These are phyloP conservation scores for Phytophthora hybrid DNA, from an alignment of 352 stramenopile species.

Conservation along the genomic window DNA sequence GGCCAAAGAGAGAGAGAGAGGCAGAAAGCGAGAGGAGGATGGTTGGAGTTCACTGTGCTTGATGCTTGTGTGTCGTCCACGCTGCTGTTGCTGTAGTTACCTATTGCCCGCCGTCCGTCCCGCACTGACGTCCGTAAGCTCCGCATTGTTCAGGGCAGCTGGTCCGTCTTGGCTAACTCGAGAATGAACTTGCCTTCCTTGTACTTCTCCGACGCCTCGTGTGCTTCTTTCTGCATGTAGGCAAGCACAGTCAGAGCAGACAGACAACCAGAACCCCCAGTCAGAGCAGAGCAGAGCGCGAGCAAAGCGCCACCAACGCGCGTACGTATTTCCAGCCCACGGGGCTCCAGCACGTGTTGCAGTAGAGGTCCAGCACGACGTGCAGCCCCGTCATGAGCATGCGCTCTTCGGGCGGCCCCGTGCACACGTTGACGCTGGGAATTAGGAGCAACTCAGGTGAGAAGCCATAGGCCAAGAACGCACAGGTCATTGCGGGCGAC, in stretches of 20 bases:
- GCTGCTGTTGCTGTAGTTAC: conserved; percentile 41
- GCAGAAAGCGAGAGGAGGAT: neutral
- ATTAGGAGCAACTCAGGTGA: conserved; percentile 3
- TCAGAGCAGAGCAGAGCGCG: conserved; percentile 8
- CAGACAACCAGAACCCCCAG: neutral
- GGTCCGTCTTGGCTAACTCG: conserved; percentile 93
- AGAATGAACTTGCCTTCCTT: conserved; percentile 98
- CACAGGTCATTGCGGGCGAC: neutral
- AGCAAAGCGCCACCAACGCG: neutral
- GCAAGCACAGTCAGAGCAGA: neutral
- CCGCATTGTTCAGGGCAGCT: conserved; percentile 40
- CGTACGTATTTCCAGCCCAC: conserved; percentile 96
- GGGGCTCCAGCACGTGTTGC: conserved; percentile 91
- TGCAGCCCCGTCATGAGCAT: conserved; percentile 95
- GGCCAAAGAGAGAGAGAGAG: conserved; percentile 5
- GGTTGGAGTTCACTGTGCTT: conserved; percentile 32
- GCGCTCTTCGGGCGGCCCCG: conserved; percentile 90
- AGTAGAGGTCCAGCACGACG: conserved; percentile 94
- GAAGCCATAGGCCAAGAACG: neutral
- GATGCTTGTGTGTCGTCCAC: conserved; percentile 44
- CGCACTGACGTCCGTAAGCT: conserved; percentile 20
- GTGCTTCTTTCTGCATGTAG: conserved; percentile 82
- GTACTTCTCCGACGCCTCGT: conserved; percentile 95
- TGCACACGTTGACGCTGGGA: conserved; percentile 87
- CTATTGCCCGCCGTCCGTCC: conserved; percentile 1